phyloP scores from a whole-genome alignment of 2,329 filamentous ascomycete genomes.

The Corynespora cassiicola region DNA sequence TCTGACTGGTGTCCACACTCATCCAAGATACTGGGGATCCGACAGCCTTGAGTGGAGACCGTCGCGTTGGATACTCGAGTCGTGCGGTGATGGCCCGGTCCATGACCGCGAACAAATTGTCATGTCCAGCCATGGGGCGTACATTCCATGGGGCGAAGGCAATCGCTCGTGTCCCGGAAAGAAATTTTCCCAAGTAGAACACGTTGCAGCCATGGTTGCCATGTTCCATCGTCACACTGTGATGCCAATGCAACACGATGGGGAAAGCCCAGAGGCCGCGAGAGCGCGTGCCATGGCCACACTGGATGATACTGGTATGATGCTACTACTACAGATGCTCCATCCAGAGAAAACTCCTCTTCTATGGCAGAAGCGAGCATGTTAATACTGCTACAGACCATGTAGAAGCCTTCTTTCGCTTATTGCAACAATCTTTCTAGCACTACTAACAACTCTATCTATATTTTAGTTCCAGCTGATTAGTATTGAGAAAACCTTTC shows the following conservation, averaged over 20 bases:
- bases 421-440: no score
- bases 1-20: conserved; percentile 32
- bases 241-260: not conserved
- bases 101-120: conserved; percentile 6
- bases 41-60: conserved; percentile 37
- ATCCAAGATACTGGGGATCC: conserved; percentile 38
- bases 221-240: conserved; percentile 25
- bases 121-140: conserved; percentile 14
- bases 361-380: conserved; percentile 10
- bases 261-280: conserved; percentile 5
- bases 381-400: no score
- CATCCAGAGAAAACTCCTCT: conserved; percentile 16
- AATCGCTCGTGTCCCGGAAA: conserved; percentile 39
- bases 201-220: conserved; percentile 37
- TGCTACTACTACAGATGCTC: conserved; percentile 20
- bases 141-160: conserved; percentile 37
- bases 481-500: no score
- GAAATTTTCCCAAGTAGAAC: conserved; percentile 47
- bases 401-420: no score
- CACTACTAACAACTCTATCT: no score
- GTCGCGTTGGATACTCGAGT: conserved; percentile 31
- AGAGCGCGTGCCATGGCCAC: conserved; percentile 4
- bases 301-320: conserved; percentile 15
- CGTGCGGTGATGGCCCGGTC: conserved; percentile 1
- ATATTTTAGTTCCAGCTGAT: no score